phyloP scores from a whole-genome alignment of 805 yeast species.

The Saccharomyces paradoxus region DNA sequence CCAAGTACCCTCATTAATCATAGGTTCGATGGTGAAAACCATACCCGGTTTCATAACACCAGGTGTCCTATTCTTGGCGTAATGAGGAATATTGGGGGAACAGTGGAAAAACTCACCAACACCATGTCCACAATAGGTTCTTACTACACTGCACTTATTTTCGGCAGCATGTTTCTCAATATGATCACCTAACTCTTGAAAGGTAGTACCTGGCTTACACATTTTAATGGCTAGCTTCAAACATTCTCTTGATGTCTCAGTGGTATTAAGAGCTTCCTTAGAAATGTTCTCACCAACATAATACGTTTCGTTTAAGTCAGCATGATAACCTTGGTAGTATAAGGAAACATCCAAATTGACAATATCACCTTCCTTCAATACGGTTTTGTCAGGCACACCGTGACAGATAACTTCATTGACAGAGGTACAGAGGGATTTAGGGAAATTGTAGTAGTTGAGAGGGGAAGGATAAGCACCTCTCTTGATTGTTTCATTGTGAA shows the following conservation, averaged over 20 bases:
- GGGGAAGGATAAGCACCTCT: conserved; percentile 93
- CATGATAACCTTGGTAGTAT: conserved; percentile 81
- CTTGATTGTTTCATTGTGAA: conserved; percentile 81
- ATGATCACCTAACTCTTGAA: conserved; percentile 77
- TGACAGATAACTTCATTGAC: conserved; percentile 94
- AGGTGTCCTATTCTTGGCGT: conserved; percentile 84
- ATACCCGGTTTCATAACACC: conserved; percentile 94
- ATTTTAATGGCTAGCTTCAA: conserved; percentile 72
- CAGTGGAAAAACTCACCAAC: conserved; percentile 80
- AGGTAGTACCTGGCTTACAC: conserved; percentile 87
- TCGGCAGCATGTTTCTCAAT: conserved; percentile 81
- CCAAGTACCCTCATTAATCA: conserved; percentile 81
- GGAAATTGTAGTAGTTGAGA: conserved; percentile 85
- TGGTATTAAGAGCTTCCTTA: conserved; percentile 80
- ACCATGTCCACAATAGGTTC: conserved; percentile 92
- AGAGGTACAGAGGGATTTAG: conserved; percentile 87
- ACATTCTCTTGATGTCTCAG: conserved; percentile 85
- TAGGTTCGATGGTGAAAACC: conserved; percentile 96
- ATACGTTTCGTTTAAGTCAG: conserved; percentile 93
- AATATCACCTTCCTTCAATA: conserved; percentile 87
- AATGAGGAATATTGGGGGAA: conserved; percentile 89
- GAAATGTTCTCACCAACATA: conserved; percentile 84
- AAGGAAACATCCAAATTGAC: conserved; percentile 83
- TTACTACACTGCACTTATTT: conserved; percentile 76
- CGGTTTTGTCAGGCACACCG: conserved; percentile 90